Evolutionary conservation across 495 filamentous ascomycete species (phyloP), one percentile per base, ranked within the genome.

Genomic region (Penicillium lagena): DNA sequence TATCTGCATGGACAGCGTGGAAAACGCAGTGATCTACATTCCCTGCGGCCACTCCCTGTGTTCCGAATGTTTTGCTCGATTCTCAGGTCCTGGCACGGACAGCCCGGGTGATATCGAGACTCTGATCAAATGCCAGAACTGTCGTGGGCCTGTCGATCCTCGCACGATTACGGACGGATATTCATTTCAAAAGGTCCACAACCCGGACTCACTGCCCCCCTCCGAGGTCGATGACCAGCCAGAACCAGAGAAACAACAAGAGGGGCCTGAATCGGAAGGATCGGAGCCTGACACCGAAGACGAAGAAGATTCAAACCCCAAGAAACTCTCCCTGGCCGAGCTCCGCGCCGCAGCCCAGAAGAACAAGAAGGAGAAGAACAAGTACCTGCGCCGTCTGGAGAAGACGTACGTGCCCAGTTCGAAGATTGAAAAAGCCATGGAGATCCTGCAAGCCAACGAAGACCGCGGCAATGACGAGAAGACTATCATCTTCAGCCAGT

Each of bases 401-500:
- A 80, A 84, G 48, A 75, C 77, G 35, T 95, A 78, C 80, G 60
- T 80, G 28, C 70, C 84, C 1, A 90, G 86, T 35, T 81, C 87
- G 15, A 96, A 96, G 59, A 80, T 91, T 33, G 79, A 81, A 12
- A 84, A 87, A 58, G 79, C 82, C 10, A 58, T 89, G 14, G 81
- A 89, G 45, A 77, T 95, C 29, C 70, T 95, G 11, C 54, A 70
- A 12, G 52, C 54, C 1, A 76, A 82, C 43, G 62, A 76, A 42
- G 50, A 60, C 17, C 63, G 63, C 9, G 68, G 71, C 36, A 40
- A 52, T 9, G 62, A 58, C 15, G 73, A 93, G 63, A 96, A 96
- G 64, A 93, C 87, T 2, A 90, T 98, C 36, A 78, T 97, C 48
- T 97, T 97, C 65, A 89, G 83, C 43, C 87, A 95, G 58, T 97